Base-by-base conservation (phyloP, 2,329 filamentous ascomycete genomes). In the Cladosporium sp. region DNA sequence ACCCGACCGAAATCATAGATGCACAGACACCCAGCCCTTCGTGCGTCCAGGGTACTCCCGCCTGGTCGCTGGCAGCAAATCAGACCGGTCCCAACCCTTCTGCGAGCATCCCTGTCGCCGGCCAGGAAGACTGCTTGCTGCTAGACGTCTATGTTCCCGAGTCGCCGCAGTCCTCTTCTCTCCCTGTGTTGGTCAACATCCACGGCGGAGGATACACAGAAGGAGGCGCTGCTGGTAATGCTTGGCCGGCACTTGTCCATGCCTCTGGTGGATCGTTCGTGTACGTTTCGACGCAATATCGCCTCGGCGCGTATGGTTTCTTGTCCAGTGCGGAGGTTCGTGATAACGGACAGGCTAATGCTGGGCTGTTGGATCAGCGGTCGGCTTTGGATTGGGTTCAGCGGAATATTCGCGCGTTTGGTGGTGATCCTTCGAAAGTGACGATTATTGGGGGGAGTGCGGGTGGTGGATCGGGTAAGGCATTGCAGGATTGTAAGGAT, bases 71-170 rank as follows among this genome's bases (percentile, higher is more conserved):
- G 3, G 28, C 25, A 37, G 39, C 47, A 5, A 59, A 59, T 15
- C 28, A 45, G 6, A 28, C 56, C 3, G 42, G 38, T 37, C 49
- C 17, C 20, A 42, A 37, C 2, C 40, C 40, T 9, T 9, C 11
- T 8, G 30, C 30, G 7, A 34, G 30, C 9, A 9, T 2, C 8
- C 30, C 7, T 1, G 56, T 51, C 5, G n/a, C 38, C 1, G 56
- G 56, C 8, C 56, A 52, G 11, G 74, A 78, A 60, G 74, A 78
- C 61, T 78, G 75, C 61, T 58, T 78, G 52, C 71, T 75, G 36
- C 59, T 76, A 40, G 75, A 78, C 54, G 72, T 77, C 7, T 72
- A 72, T 59, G 72, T 71, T 7, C 75, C 75, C 5, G 63, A 64
- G 7, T 67, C 72, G 42, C 74, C 75, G n/a, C 47, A 38, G 7